These are phyloP conservation scores for Talaromyces amestolkiae DNA, from an alignment of 2,329 filamentous ascomycete species.

Conservation along the genomic window DNA sequence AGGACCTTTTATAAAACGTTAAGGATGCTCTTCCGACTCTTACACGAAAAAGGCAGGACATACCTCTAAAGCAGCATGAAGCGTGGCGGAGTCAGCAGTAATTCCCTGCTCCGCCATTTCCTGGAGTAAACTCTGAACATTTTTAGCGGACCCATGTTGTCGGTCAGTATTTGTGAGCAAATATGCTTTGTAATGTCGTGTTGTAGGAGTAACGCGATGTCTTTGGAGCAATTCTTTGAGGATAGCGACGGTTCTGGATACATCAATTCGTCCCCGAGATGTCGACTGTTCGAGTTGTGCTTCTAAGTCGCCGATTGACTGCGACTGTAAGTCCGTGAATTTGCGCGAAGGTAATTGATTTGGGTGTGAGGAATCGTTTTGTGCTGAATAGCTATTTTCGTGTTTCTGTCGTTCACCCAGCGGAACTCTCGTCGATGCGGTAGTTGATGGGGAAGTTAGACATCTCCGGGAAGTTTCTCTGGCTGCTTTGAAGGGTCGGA, in stretches of 20 bases:
- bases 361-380: neutral
- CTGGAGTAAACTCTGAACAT: conserved; percentile 62
- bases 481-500: conserved; percentile 17
- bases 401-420: neutral
- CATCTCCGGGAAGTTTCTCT: conserved; percentile 20
- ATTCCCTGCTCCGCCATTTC: conserved; percentile 68
- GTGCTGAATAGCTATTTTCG: neutral
- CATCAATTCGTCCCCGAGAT: conserved; percentile 26
- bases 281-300: conserved; percentile 29
- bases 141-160: conserved; percentile 62
- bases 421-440: neutral
- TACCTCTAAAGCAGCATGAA: conserved; percentile 69
- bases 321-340: neutral
- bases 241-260: conserved; percentile 30
- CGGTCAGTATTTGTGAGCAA: conserved; percentile 68
- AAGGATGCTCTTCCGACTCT: neutral
- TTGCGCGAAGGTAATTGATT: neutral
- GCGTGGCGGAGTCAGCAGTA: conserved; percentile 63
- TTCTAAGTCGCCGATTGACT: conserved; percentile 29
- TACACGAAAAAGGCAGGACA: neutral
- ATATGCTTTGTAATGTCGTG: conserved; percentile 65
- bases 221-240: conserved; percentile 40
- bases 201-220: conserved; percentile 36
- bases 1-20: conserved; percentile 54
- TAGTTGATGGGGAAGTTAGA: conserved; percentile 4